Conservation (phyloP, 2,329 filamentous ascomycete species). For the Ramularia endophylla region DNA sequence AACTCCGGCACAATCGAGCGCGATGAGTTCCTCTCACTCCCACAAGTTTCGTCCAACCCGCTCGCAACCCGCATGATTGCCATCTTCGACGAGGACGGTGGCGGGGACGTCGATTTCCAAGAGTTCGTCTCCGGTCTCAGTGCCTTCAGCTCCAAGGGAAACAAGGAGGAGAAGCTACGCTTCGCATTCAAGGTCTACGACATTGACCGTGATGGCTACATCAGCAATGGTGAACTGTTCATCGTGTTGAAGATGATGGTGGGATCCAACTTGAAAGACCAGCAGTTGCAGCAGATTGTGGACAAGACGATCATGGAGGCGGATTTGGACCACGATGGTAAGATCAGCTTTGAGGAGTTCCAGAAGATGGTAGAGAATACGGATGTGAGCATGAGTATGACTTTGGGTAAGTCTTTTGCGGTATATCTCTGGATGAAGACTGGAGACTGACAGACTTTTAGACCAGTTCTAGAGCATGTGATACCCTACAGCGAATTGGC, state of each 20-base stretch:
- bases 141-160: conserved; percentile 95
- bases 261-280: conserved; percentile 96
- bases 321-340: conserved; percentile 89
- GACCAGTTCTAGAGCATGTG: conserved; percentile 16
- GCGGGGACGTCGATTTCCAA: conserved; percentile 96
- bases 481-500: no score
- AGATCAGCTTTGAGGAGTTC: conserved; percentile 99
- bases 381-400: conserved; percentile 63
- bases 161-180: conserved; percentile 96
- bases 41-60: conserved; percentile 96
- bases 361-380: conserved; percentile 98
- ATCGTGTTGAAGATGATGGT: conserved; percentile 99
- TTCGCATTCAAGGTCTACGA: conserved; percentile 99
- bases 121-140: conserved; percentile 95
- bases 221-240: conserved; percentile 97
- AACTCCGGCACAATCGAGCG: conserved; percentile 98
- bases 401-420: conserved; percentile 49
- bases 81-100: conserved; percentile 98
- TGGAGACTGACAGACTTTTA: conserved; percentile 3
- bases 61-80: conserved; percentile 98
- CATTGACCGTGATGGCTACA: conserved; percentile 97
- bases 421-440: background rate
- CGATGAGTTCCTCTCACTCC: conserved; percentile 94
- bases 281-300: conserved; percentile 97
- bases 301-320: conserved; percentile 99